Percentiles rank a stretch among this genome's conserved stretches.
These are phyloP conservation scores for Coccinonectria pachysandricola DNA, from an alignment of 2,329 filamentous ascomycete genomes.

Conservation along the genomic window DNA sequence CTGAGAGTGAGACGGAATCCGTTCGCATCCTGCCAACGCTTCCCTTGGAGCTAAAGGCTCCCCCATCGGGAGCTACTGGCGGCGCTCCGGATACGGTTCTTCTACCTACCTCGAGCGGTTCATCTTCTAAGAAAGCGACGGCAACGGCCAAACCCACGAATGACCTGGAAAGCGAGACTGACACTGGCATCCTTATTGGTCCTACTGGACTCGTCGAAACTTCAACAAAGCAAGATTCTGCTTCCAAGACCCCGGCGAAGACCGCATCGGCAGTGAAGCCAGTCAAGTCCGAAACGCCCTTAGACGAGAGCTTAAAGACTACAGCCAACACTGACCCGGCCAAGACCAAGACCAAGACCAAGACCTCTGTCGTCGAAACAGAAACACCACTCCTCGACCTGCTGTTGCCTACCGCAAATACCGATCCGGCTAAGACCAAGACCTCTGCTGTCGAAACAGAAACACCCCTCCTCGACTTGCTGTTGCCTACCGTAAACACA, in stretches of 20 bases:
- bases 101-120: constrained; percentile 12
- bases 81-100: constrained; percentile 10
- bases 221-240: too few relatives aligned
- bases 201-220: constrained; percentile 17
- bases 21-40: constrained; percentile 9
- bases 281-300: too few relatives aligned
- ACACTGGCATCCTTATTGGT: constrained; percentile 16
- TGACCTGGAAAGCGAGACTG: constrained; percentile 8
- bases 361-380: constrained; percentile 4
- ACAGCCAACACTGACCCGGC: constrained; percentile 8
- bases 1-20: neutral
- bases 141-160: too few relatives aligned
- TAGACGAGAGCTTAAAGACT: too few relatives aligned
- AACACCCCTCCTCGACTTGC: constrained; percentile 4
- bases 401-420: constrained; percentile 4
- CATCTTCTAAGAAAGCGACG: too few relatives aligned
- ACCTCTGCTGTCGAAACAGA: constrained; percentile 4
- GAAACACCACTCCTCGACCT: constrained; percentile 1
- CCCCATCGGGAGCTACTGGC: constrained; percentile 8
- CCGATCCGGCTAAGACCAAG: constrained; percentile 2
- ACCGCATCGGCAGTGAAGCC: too few relatives aligned
- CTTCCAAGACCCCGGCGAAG: too few relatives aligned
- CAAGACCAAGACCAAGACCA: constrained; percentile 1
- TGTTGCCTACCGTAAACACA: constrained; percentile 4
- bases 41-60: constrained; percentile 5